Conservation (phyloP, 345 rosid species). For the Acer yangbiense region DNA sequence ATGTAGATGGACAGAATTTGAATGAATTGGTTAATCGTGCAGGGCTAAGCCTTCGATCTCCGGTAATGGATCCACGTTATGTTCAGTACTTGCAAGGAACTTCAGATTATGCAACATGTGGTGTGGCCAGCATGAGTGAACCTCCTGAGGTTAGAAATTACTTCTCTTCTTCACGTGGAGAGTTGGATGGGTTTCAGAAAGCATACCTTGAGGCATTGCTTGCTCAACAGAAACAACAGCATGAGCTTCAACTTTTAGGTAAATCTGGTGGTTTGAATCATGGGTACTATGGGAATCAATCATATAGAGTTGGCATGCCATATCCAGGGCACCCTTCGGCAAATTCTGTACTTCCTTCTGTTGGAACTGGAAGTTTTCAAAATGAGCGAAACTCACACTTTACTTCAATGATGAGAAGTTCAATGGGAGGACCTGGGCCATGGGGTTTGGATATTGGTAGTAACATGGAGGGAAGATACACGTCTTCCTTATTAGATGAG, state of each 20-base stretch:
- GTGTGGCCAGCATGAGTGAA: constrained; percentile 39
- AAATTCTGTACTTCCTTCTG: constrained; percentile 53
- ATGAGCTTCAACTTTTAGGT: constrained; percentile 42
- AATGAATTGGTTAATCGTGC: constrained; percentile 49
- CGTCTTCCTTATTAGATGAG: constrained; percentile 71
- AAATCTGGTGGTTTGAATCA: constrained; percentile 54
- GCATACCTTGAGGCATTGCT: constrained; percentile 68
- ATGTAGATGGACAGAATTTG: constrained; percentile 41
- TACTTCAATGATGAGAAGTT: constrained; percentile 58
- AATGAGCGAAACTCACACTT: constrained; percentile 53
- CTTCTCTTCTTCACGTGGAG: constrained; percentile 44
- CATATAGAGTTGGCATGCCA: constrained; percentile 52
- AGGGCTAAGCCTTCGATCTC: constrained; percentile 50
- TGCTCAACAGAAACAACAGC: constrained; percentile 71
- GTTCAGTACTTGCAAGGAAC: constrained; percentile 52
- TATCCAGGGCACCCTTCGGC: constrained; percentile 46
- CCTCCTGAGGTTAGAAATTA: constrained; percentile 46
- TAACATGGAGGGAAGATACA: constrained; percentile 49
- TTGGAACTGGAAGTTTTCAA: constrained; percentile 58
- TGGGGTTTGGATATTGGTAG: constrained; percentile 61
- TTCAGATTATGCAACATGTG: constrained; percentile 36
- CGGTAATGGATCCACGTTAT: constrained; percentile 51
- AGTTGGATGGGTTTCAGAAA: constrained; percentile 47
- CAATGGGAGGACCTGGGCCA: constrained; percentile 49
- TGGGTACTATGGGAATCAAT: constrained; percentile 49